phyloP scores from a whole-genome alignment of 352 stramenopile species.

The Plasmopara halstedii region DNA sequence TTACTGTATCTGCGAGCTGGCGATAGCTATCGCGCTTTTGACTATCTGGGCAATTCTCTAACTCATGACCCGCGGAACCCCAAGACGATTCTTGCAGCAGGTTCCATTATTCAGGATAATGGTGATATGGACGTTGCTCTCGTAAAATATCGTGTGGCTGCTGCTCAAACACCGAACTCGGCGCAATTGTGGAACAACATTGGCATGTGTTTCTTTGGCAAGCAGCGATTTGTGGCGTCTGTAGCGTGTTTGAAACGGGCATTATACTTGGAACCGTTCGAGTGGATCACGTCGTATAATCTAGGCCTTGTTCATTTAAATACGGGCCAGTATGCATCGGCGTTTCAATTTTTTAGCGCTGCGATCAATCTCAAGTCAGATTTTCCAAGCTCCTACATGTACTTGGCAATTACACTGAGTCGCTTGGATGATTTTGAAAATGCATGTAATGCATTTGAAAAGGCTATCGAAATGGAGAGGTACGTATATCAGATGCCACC shows the following conservation, averaged over 20 bases:
- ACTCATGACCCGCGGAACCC: slow-evolving; percentile 87
- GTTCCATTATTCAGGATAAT: slow-evolving; percentile 92
- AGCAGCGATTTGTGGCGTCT: slow-evolving; percentile 79
- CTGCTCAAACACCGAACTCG: slow-evolving; percentile 87
- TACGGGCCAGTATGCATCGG: slow-evolving; percentile 88
- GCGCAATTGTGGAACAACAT: slow-evolving; percentile 94
- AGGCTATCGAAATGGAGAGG: slow-evolving; percentile 85
- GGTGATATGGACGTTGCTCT: slow-evolving; percentile 91
- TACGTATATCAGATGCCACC: too few relatives aligned
- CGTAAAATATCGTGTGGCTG: slow-evolving; percentile 91
- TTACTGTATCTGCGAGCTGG: slow-evolving; percentile 86
- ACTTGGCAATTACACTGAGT: slow-evolving; percentile 86
- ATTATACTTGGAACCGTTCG: slow-evolving; percentile 90
- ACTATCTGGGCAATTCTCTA: slow-evolving; percentile 91
- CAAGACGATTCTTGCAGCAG: slow-evolving; percentile 89
- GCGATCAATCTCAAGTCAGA: slow-evolving; percentile 85
- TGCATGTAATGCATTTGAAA: slow-evolving; percentile 87
- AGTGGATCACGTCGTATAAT: slow-evolving; percentile 94
- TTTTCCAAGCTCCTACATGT: slow-evolving; percentile 90
- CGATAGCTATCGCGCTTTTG: slow-evolving; percentile 89
- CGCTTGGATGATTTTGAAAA: slow-evolving; percentile 91
- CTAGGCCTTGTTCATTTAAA: slow-evolving; percentile 91
- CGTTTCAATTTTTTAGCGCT: slow-evolving; percentile 91
- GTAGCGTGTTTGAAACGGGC: slow-evolving; percentile 89
- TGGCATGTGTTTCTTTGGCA: slow-evolving; percentile 94